A percentile compares a stretch with the other conserved stretches of the same genome.
These are phyloP conservation scores for Trapa incisa DNA, from an alignment of 345 rosid species.

Conservation along the genomic window DNA sequence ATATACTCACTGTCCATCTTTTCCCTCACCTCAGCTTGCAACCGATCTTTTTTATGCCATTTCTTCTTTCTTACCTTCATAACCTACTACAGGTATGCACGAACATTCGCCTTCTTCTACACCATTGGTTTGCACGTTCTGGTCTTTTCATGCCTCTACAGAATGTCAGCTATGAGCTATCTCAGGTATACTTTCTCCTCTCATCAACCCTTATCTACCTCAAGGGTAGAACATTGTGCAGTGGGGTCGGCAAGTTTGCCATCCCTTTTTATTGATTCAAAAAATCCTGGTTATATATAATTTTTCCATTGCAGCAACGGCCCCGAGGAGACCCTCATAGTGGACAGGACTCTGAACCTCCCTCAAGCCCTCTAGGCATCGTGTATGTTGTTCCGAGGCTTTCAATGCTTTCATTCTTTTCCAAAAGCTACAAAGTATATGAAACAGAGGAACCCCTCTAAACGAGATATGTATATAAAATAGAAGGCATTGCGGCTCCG, in stretches of 20 bases:
- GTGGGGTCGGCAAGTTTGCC: too few relatives aligned
- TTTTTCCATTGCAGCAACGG: conserved; percentile 43
- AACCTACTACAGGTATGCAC: conserved; percentile 57
- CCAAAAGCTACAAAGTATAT: background rate
- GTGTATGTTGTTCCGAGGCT: background rate
- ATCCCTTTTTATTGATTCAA: too few relatives aligned
- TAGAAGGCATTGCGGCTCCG: background rate
- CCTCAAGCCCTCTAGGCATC: conserved; percentile 48
- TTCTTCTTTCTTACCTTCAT: background rate
- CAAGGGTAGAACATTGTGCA: background rate
- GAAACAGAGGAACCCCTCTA: background rate
- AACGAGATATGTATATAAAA: background rate
- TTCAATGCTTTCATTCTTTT: background rate
- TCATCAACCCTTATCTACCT: background rate
- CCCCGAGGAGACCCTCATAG: conserved; percentile 39
- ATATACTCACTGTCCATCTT: background rate
- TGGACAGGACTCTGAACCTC: conserved; percentile 43
- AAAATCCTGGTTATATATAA: too few relatives aligned
- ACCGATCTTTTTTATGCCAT: background rate
- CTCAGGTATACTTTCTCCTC: conserved; percentile 37
- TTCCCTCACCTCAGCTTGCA: background rate
- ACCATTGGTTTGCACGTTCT: conserved; percentile 78
- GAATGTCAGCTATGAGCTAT: conserved; percentile 90
- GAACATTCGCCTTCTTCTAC: conserved; percentile 88
- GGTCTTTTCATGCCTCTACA: conserved; percentile 86